phyloP scores from a whole-genome alignment of 768 basidiomycete species.

The Boletus patriciae region DNA sequence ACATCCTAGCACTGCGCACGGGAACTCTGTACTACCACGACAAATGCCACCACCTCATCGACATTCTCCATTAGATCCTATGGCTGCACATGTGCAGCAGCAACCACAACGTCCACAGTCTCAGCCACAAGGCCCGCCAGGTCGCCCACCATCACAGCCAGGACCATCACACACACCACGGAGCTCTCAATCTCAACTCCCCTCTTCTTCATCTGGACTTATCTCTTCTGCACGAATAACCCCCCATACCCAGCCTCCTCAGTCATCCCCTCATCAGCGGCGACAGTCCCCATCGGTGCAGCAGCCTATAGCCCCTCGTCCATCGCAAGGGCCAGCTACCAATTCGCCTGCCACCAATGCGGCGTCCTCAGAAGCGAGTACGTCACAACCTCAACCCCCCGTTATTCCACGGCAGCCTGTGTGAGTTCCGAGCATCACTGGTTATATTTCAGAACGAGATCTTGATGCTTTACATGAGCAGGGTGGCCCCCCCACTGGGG shows the following conservation, averaged over 20 bases:
- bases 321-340: slow-evolving; percentile 29
- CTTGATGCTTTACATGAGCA: slow-evolving; percentile 24
- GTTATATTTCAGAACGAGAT: slow-evolving; percentile 2
- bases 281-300: slow-evolving; percentile 38
- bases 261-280: slow-evolving; percentile 33
- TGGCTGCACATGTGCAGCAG: slow-evolving; percentile 37
- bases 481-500: slow-evolving; percentile 41
- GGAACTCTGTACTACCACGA: slow-evolving; percentile 33
- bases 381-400: slow-evolving; percentile 35
- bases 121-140: slow-evolving; percentile 52
- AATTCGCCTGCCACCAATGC: slow-evolving; percentile 25
- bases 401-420: slow-evolving; percentile 31
- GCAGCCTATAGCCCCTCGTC: slow-evolving; percentile 39
- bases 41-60: slow-evolving; percentile 40
- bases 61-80: slow-evolving; percentile 50
- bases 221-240: slow-evolving; percentile 34
- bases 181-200: slow-evolving; percentile 36
- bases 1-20: slow-evolving; percentile 36
- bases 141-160: slow-evolving; percentile 51
- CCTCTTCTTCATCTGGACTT: slow-evolving; percentile 29
- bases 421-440: slow-evolving; percentile 23
- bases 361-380: slow-evolving; percentile 29
- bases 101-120: slow-evolving; percentile 58
- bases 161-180: slow-evolving; percentile 52
- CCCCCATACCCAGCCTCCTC: slow-evolving; percentile 35